phyloP scores from a whole-genome alignment of 495 filamentous ascomycete genomes.

The Patellaria atrata region DNA sequence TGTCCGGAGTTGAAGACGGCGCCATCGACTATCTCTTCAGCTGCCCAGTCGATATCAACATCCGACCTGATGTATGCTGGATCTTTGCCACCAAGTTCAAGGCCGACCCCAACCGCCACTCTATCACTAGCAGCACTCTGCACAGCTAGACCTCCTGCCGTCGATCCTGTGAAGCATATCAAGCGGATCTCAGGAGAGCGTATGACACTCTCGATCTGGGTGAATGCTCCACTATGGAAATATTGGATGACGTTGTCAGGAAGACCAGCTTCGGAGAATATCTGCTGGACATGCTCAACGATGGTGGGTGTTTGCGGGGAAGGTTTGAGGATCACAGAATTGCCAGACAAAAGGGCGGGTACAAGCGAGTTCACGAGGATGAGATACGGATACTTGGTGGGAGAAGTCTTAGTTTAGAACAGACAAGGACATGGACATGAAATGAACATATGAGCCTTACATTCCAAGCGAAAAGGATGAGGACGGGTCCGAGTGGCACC shows the following conservation, averaged over 20 bases:
- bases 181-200: slow-evolving; percentile 57
- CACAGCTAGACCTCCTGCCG: slow-evolving; percentile 71
- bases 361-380: slow-evolving; percentile 83
- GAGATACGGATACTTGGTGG: slow-evolving; percentile 69
- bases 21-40: slow-evolving; percentile 84
- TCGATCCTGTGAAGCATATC: slow-evolving; percentile 89
- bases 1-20: slow-evolving; percentile 95
- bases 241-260: slow-evolving; percentile 72
- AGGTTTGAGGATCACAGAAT: slow-evolving; percentile 81
- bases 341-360: slow-evolving; percentile 73
- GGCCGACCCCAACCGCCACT: slow-evolving; percentile 58
- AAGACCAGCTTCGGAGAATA: slow-evolving; percentile 65
- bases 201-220: slow-evolving; percentile 55
- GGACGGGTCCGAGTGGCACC: slow-evolving; percentile 65
- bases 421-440: slow-evolving; percentile 6
- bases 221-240: slow-evolving; percentile 68
- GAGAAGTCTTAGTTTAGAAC: slow-evolving; percentile 3
- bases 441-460: slow-evolving; percentile 37
- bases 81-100: slow-evolving; percentile 89
- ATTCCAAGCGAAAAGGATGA: slow-evolving; percentile 92
- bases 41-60: slow-evolving; percentile 78
- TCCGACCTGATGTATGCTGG: slow-evolving; percentile 78
- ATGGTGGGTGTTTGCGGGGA: slow-evolving; percentile 88
- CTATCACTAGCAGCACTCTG: slow-evolving; percentile 68
- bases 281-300: slow-evolving; percentile 61